Percentiles rank a stretch among this genome's conserved stretches.
phyloP scores from a whole-genome alignment of 768 basidiomycete genomes.

The Mycena venus region DNA sequence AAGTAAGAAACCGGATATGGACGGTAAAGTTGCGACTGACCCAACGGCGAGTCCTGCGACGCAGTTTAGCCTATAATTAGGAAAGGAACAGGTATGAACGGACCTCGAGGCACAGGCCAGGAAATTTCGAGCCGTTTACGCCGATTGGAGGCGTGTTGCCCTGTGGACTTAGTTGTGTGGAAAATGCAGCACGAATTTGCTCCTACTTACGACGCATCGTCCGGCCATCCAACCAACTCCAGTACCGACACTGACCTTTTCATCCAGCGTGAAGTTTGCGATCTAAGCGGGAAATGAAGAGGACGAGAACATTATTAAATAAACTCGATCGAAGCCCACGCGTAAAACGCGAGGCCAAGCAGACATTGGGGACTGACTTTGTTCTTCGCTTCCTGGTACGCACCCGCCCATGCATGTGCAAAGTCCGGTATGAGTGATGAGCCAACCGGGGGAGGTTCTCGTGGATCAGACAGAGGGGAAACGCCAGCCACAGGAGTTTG shows the following conservation, averaged over 20 bases:
- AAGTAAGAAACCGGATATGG: constrained; percentile 48
- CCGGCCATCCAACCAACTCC: constrained; percentile 78
- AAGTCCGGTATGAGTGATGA: constrained; percentile 60
- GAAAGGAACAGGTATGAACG: constrained; percentile 1
- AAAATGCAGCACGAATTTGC: not conserved
- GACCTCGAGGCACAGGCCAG: constrained; percentile 81
- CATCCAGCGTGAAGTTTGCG: constrained; percentile 64
- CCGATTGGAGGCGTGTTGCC: constrained; percentile 71
- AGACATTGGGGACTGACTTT: constrained; percentile 53
- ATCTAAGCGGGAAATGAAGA: constrained; percentile 49
- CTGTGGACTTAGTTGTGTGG: constrained; percentile 38
- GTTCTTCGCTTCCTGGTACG: constrained; percentile 69
- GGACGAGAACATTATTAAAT: constrained; percentile 11
- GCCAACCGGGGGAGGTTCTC: constrained; percentile 65
- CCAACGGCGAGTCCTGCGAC: constrained; percentile 61
- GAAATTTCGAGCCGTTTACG: constrained; percentile 61
- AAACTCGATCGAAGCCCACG: constrained; percentile 22
- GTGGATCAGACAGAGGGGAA: constrained; percentile 69
- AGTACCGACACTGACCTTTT: constrained; percentile 75
- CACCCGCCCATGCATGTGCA: constrained; percentile 68
- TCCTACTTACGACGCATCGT: constrained; percentile 70
- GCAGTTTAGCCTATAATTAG: not conserved
- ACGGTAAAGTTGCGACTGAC: constrained; percentile 35
- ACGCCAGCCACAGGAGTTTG: constrained; percentile 64
- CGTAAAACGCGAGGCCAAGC: constrained; percentile 27